These are phyloP conservation scores for Coemansia sp. DNA, from an alignment of 192 early-diverging fungal species.

Conservation along the genomic window DNA sequence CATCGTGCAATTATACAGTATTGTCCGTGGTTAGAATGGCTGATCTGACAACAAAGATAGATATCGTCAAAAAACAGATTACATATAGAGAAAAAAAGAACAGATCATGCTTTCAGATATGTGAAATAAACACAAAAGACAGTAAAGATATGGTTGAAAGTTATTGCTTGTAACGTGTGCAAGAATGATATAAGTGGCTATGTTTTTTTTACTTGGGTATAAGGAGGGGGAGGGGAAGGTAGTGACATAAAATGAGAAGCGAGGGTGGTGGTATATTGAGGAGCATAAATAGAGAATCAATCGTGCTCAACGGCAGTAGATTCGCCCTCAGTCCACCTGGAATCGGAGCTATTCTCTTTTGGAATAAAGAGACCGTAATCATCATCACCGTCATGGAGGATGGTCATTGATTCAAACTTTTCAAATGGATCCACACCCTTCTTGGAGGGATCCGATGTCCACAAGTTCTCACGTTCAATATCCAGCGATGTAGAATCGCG, in stretches of 20 bases:
- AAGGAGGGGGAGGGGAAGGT: too few species aligned
- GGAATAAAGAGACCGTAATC: slow-evolving; percentile 51
- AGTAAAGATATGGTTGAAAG: too few species aligned
- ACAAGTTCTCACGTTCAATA: slow-evolving; percentile 54
- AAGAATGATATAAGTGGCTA: not conserved
- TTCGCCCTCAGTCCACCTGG: slow-evolving; percentile 49
- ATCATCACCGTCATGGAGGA: slow-evolving; percentile 56
- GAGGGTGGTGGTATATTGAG: too few species aligned
- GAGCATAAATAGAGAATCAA: slow-evolving; percentile 6
- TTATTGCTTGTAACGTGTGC: not conserved
- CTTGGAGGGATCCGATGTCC: slow-evolving; percentile 34
- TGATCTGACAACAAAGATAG: too few species aligned
- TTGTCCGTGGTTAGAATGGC: too few species aligned
- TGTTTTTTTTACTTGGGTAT: not conserved
- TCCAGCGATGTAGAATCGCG: slow-evolving; percentile 50
- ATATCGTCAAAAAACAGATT: too few species aligned
- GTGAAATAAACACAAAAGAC: not conserved
- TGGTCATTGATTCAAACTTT: slow-evolving; percentile 58
- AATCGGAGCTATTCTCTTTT: slow-evolving; percentile 54
- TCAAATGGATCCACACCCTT: slow-evolving; percentile 54
- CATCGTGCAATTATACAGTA: too few species aligned
- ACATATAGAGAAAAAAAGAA: not conserved
- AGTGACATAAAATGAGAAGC: too few species aligned
- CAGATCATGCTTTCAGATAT: not conserved
- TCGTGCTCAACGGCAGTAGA: slow-evolving; percentile 52